Conservation (phyloP, 257 asterid genomes). For the Nicotiana obtusifolia region DNA sequence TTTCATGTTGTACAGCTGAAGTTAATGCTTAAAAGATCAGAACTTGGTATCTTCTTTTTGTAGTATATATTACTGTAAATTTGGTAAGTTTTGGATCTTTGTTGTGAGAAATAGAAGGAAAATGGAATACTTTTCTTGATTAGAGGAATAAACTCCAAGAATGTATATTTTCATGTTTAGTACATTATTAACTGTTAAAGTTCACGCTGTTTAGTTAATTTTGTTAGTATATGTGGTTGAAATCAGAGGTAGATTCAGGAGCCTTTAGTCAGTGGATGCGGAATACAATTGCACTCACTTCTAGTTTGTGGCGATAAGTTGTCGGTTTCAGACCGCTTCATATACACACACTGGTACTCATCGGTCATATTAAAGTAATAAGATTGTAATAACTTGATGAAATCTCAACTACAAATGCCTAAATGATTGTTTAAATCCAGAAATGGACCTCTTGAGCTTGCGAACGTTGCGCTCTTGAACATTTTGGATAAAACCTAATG, state of each 20-base stretch:
- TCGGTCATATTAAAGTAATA: too few species aligned
- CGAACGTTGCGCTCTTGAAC: too few species aligned
- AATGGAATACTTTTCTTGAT: background rate
- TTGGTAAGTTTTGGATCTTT: background rate
- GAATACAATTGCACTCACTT: background rate
- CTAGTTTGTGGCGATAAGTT: background rate
- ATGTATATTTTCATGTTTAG: background rate
- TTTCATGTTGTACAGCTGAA: background rate
- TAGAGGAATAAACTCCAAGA: background rate
- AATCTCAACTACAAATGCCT: too few species aligned
- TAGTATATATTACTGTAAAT: background rate
- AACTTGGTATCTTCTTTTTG: background rate
- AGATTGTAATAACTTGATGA: too few species aligned
- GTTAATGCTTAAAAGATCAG: background rate
- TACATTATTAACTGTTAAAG: background rate
- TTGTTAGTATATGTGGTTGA: background rate
- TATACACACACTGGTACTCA: too few species aligned
- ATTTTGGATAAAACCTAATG: too few species aligned
- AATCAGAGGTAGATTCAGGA: background rate
- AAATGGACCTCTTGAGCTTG: too few species aligned
- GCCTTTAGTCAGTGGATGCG: background rate
- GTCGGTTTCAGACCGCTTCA: too few species aligned
- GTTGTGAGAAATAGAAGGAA: background rate
- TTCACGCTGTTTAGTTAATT: background rate
- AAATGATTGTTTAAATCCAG: too few species aligned